Evolutionary conservation across 345 rosid genomes (phyloP), one percentile per base, ranked within the genome.

Genomic region (Aurinia saxatilis): DNA sequence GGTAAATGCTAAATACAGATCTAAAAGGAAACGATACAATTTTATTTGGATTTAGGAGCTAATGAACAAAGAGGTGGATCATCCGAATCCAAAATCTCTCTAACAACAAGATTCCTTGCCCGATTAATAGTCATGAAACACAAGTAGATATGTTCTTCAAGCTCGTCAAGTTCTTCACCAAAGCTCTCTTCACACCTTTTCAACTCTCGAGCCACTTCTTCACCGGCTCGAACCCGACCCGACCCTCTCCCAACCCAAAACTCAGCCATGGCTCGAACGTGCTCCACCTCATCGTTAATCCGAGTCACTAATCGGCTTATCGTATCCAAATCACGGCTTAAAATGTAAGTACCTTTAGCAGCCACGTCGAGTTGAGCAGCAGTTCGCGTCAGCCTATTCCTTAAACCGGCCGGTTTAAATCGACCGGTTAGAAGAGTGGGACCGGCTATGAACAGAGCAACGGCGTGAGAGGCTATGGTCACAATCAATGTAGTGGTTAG

Each of bases 91-190:
- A 72, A 10, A 59, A 85, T 76, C 66, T 85, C 79, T 30, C 66
- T 72, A 8, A 82, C 64, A 18, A 82, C 86, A 44, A 84, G 87
- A 64, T 78, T 91, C 46, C 90, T 80, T 3, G 90, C 80, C 40
- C 91, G 75, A 50, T 91, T 86, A 6, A 88, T 75, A 2, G 91
- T 88, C 95, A 91, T 81, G 65, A 88, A 84, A 36, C 95, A 88
- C 75, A 88, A 61, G 69, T 91, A 84, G 50, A 91, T 47, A 74
- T 84, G 98, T 67, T 91, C 96, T 68, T 86, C 96, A 3, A 84
- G 71, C 44, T 88, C 98, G 55, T 91, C 95, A 21, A 88, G 79
- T 38, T 80, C 86, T 53, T 78, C 77, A 57, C 69, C 35, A 5
- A 88, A 81, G 71, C 74, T 70, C 7, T 67, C 68, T 46, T 82